Conservation (phyloP, 2,329 filamentous ascomycete species). For the Reticulascus tulasneorum region DNA sequence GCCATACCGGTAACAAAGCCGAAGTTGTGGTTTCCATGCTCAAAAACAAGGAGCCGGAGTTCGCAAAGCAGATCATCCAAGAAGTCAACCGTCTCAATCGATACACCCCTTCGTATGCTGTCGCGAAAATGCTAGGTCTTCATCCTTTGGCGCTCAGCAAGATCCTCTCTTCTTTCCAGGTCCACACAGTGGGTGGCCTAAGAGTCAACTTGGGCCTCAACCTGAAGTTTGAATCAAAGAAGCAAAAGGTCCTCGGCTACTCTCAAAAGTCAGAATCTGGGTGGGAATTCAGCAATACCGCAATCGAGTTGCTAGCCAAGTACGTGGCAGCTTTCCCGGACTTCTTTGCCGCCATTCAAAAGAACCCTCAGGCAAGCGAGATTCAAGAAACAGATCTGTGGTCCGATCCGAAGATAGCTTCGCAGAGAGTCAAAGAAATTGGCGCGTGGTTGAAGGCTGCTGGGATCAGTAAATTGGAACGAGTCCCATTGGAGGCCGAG, state of each 20-base stretch:
- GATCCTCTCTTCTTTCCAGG: conserved; percentile 89
- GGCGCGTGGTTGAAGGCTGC: conserved; percentile 87
- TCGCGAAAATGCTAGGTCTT: conserved; percentile 75
- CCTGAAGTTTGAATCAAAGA: conserved; percentile 93
- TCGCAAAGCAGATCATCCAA: conserved; percentile 69
- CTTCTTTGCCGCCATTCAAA: conserved; percentile 85
- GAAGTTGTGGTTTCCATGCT: conserved; percentile 73
- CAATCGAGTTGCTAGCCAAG: conserved; percentile 72
- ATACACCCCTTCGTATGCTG: conserved; percentile 84
- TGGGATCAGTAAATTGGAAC: conserved; percentile 87
- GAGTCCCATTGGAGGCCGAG: conserved; percentile 92
- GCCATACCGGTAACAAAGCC: conserved; percentile 70
- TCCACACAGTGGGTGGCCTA: conserved; percentile 71
- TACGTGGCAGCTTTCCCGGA: conserved; percentile 96
- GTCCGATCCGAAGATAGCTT: conserved; percentile 65
- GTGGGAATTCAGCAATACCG: conserved; percentile 92
- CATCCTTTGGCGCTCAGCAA: conserved; percentile 90
- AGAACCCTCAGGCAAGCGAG: conserved; percentile 80
- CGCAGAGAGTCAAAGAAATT: conserved; percentile 86
- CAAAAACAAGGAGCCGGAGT: conserved; percentile 73
- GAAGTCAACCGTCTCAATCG: conserved; percentile 66
- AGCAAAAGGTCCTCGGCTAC: conserved; percentile 93
- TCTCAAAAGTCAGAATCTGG: conserved; percentile 80
- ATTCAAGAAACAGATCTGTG: conserved; percentile 86
- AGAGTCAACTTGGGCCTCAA: conserved; percentile 91